Evolutionary conservation across 495 filamentous ascomycete genomes (phyloP), one percentile per base, ranked within the genome.

Genomic region (Lasiosphaeria ovina): DNA sequence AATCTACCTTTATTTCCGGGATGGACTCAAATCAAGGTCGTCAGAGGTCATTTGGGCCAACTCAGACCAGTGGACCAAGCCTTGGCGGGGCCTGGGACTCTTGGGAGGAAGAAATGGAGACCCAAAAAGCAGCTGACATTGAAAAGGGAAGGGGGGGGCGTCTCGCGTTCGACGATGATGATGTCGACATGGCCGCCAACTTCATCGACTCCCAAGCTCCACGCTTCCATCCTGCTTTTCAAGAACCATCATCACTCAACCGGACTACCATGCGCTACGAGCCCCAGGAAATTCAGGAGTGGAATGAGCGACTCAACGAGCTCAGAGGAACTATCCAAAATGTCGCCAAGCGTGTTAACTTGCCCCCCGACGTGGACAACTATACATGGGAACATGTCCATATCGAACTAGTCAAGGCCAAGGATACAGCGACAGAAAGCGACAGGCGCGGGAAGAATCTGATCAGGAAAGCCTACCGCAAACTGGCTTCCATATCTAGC

Each of bases 371-470:
- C 42, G 5, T 67, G 16, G 35, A 34, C 10, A 32, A 49, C 14
- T 67, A 61, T 34, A 67, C 61, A 1, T 67, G 65, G 65, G 58
- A 67, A 1, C 14, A 63, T 55, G 65, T 67, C 3, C 52, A 58
- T 36, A 8, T 35, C 3, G 65, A 67, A 49, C 34, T 67, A 10
- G 12, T 38, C 31, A 67, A 59, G 44, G 65, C 65, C n/a, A 40
- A 58, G 31, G 42, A 33, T 3, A 55, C 57, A 1, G 58, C 49
- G 7, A 31, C 16, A 3, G 61, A 64, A n/a, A 67, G 50, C 54
- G 58, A 67, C 35, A 33, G 49, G 14, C 61, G 65, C 24, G 65
- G 61, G 16, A 59, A 51, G 54, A 61, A 61, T 17, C 44, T 40
- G 34, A 24, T 55, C 55, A 51, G 40, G 16, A 61, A 44, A 35